Evolutionary conservation across 2,329 filamentous ascomycete species (phyloP), one percentile per base, ranked within the genome.

Genomic region (Neobulgaria alba): DNA sequence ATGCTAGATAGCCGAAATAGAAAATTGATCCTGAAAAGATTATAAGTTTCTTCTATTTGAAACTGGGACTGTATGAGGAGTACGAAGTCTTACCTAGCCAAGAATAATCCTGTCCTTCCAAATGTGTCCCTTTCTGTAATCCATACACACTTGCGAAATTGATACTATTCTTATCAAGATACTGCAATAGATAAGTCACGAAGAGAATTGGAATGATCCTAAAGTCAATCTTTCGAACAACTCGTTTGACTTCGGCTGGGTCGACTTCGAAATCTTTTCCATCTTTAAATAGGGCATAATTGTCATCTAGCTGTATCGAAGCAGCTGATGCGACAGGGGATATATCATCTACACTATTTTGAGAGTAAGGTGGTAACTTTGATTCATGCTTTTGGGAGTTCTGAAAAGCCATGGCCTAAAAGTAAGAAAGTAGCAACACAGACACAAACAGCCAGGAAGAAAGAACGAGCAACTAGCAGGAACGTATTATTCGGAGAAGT

Each of bases 141-240:
- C 69, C 70, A 46, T 71, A 72, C 47, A 72, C 67, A 42, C 66
- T 67, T 8, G 68, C 66, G 39, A 69, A 69, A 16, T 60, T 63
- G 0, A 60, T 40, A 3, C 45, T 51, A 18, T 49, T 48, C 39
- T 55, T 54, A 38, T 56, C 52, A 8, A 75, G 66, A 46, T 74
- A 69, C 49, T 77, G 72, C 48, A 76, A 70, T 57, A 75, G 76
- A 57, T 78, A 78, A 4, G 72, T 70, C 1, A 67, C 65, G 1
- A 75, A 62, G 5, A 76, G 56, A 4, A 76, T 59, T 4, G 69
- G 67, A 1, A 76, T 60, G 5, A 77, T 61, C 0, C 67, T 67
- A 8, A 57, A 48, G 48, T 77, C 71, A 34, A 75, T 72, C n/a
- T 52, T 57, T 14, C 47, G 32, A 10, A 56, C 36, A 9, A 57